A percentile compares a stretch with the other conserved stretches of the same genome.
Conservation (phyloP, 352 stramenopile species). For the Pythium aphanidermatum region DNA sequence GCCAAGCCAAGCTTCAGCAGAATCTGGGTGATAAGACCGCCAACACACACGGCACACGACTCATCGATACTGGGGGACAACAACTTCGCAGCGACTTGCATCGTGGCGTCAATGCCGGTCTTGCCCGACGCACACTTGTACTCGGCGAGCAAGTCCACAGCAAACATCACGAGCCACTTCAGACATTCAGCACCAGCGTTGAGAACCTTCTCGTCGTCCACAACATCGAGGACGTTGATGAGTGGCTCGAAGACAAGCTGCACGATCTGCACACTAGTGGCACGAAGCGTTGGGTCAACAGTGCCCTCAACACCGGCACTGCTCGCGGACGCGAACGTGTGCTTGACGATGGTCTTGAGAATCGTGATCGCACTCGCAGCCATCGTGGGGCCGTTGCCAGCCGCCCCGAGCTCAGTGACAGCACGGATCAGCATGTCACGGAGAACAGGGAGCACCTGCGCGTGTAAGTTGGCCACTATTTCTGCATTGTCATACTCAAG, state of each 20-base stretch:
- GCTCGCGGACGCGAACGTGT: constrained; percentile 47
- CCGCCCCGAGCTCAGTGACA: constrained; percentile 30
- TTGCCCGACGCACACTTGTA: constrained; percentile 33
- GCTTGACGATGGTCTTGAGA: constrained; percentile 65
- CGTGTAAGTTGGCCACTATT: constrained; percentile 54
- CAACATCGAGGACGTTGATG: constrained; percentile 41
- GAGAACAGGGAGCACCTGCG: constrained; percentile 55
- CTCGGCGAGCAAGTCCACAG: constrained; percentile 49
- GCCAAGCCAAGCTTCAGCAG: constrained; percentile 57
- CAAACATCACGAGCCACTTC: constrained; percentile 82
- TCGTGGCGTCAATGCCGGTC: constrained; percentile 61
- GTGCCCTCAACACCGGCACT: constrained; percentile 19
- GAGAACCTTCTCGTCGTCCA: constrained; percentile 76
- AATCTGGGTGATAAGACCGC: constrained; percentile 77
- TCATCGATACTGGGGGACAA: constrained; percentile 61
- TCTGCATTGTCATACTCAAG: constrained; percentile 54
- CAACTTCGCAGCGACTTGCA: constrained; percentile 63
- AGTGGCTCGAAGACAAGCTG: constrained; percentile 71
- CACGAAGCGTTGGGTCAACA: constrained; percentile 25
- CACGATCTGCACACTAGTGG: constrained; percentile 59
- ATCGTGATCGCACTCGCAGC: constrained; percentile 61
- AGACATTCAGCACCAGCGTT: constrained; percentile 71
- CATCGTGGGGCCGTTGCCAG: constrained; percentile 56
- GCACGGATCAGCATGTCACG: constrained; percentile 56
- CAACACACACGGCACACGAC: constrained; percentile 62